Conservation (phyloP, 495 filamentous ascomycete genomes). For the Wilcoxina mikolae region DNA sequence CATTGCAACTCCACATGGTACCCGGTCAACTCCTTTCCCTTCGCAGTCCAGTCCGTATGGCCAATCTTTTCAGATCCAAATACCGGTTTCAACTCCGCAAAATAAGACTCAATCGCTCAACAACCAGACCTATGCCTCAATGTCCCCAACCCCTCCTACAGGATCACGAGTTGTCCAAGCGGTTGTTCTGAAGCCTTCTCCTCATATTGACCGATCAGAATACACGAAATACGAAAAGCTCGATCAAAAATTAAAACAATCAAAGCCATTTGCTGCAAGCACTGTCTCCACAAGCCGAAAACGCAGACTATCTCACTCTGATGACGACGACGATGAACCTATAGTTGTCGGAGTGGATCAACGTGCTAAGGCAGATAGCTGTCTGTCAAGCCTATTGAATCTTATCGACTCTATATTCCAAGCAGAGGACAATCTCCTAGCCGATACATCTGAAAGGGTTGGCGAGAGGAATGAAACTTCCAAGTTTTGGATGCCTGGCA, state of each 20-base stretch:
- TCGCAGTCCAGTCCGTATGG: too few relatives aligned
- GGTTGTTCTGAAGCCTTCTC: conserved; percentile 39
- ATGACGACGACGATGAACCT: conserved; percentile 33
- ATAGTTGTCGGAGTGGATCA: conserved; percentile 47
- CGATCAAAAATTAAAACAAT: conserved; percentile 23
- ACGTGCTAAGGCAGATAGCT: conserved; percentile 62
- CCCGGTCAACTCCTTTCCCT: too few relatives aligned
- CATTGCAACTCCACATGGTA: too few relatives aligned
- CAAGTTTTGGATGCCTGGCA: conserved; percentile 25
- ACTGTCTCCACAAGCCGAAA: conserved; percentile 23
- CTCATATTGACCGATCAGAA: conserved; percentile 23
- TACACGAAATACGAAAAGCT: conserved; percentile 30
- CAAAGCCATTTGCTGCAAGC: conserved; percentile 12
- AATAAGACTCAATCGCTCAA: neutral
- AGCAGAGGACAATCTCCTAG: conserved; percentile 53
- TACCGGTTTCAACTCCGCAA: neutral
- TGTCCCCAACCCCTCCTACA: conserved; percentile 27
- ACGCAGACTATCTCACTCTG: conserved; percentile 26
- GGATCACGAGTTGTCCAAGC: conserved; percentile 51
- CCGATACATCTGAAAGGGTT: conserved; percentile 33
- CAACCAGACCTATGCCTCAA: neutral
- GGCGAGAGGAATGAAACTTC: conserved; percentile 15
- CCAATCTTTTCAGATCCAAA: neutral
- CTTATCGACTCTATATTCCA: conserved; percentile 61
- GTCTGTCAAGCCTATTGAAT: conserved; percentile 49